phyloP scores from a whole-genome alignment of 345 rosid species.

The Moricandia moricandioides region DNA sequence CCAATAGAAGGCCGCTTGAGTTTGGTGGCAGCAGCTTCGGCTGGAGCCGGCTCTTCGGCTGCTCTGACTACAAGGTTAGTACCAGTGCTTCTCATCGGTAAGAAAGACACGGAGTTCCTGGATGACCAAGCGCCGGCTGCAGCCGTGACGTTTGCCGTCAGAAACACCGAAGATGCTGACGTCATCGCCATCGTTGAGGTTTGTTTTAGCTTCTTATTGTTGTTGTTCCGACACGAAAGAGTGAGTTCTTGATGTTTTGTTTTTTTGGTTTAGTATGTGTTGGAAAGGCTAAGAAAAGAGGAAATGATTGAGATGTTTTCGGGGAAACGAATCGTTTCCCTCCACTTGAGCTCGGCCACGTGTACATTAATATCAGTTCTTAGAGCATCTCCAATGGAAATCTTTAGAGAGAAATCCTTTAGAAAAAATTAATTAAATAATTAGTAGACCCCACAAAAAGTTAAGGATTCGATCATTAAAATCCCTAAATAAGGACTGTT shows the following conservation, averaged over 20 bases:
- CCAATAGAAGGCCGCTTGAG: slow-evolving; percentile 83
- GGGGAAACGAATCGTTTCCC: slow-evolving; percentile 42
- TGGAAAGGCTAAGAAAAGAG: slow-evolving; percentile 31
- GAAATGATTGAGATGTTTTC: slow-evolving; percentile 17
- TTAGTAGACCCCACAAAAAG: too few relatives aligned
- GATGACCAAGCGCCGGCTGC: slow-evolving; percentile 40
- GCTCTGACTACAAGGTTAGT: slow-evolving; percentile 66
- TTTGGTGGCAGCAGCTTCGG: slow-evolving; percentile 49
- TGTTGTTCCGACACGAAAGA: slow-evolving; percentile 11
- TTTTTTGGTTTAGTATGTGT: slow-evolving; percentile 1
- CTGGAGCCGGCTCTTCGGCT: slow-evolving; percentile 54
- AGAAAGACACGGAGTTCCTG: slow-evolving; percentile 47
- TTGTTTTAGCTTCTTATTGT: background rate
- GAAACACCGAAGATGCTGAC: slow-evolving; percentile 63
- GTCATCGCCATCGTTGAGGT: slow-evolving; percentile 42
- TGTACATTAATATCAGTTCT: slow-evolving; percentile 29
- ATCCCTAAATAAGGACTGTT: too few relatives aligned
- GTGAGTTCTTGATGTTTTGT: slow-evolving; percentile 17
- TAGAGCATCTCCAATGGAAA: too few relatives aligned
- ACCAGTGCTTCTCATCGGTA: slow-evolving; percentile 35
- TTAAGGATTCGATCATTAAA: too few relatives aligned
- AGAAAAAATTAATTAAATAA: too few relatives aligned
- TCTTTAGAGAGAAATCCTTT: too few relatives aligned
- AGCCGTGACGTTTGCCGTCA: slow-evolving; percentile 46
- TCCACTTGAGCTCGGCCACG: slow-evolving; percentile 67